Percentiles rank a stretch among this genome's conserved stretches.
Conservation (phyloP, 352 stramenopile genomes). For the Pythium insidiosum region DNA sequence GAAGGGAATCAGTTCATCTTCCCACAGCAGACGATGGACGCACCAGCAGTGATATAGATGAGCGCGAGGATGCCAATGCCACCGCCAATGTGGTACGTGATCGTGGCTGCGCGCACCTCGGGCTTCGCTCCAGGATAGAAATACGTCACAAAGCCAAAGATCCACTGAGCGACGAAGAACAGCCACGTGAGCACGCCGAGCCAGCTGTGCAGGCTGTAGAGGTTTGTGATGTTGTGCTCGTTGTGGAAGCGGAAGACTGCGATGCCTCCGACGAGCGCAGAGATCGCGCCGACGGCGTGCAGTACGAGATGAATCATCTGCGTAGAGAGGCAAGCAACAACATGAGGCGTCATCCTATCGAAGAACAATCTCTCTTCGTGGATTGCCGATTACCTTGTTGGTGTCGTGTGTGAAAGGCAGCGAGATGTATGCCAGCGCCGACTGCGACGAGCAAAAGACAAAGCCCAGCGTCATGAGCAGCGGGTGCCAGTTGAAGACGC, state of each 20-base stretch:
- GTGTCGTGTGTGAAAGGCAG: constrained; percentile 54
- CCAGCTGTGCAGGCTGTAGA: constrained; percentile 87
- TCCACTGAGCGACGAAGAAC: constrained; percentile 32
- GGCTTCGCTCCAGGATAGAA: constrained; percentile 61
- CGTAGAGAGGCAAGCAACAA: not conserved
- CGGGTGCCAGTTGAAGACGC: constrained; percentile 86
- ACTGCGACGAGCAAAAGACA: constrained; percentile 66
- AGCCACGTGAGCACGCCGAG: constrained; percentile 60
- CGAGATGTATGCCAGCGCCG: constrained; percentile 57
- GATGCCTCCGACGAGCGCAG: constrained; percentile 41
- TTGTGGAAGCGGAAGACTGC: constrained; percentile 86
- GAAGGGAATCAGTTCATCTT: too few relatives aligned
- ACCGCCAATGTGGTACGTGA: constrained; percentile 60
- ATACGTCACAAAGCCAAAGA: constrained; percentile 60
- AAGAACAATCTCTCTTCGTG: too few relatives aligned
- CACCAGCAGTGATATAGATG: constrained; percentile 49
- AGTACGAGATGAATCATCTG: constrained; percentile 66
- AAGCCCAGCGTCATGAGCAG: constrained; percentile 82
- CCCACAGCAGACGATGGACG: not conserved
- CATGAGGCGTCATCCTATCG: too few relatives aligned
- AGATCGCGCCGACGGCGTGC: constrained; percentile 55
- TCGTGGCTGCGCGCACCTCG: constrained; percentile 26
- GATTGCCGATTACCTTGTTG: too few relatives aligned
- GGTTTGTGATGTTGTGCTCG: constrained; percentile 76
- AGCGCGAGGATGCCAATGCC: constrained; percentile 58